A percentile compares a stretch with the other conserved stretches of the same genome.
These are phyloP conservation scores for Aegilops bicornis DNA, from an alignment of 176 grass and related monocot genomes.

Conservation along the genomic window DNA sequence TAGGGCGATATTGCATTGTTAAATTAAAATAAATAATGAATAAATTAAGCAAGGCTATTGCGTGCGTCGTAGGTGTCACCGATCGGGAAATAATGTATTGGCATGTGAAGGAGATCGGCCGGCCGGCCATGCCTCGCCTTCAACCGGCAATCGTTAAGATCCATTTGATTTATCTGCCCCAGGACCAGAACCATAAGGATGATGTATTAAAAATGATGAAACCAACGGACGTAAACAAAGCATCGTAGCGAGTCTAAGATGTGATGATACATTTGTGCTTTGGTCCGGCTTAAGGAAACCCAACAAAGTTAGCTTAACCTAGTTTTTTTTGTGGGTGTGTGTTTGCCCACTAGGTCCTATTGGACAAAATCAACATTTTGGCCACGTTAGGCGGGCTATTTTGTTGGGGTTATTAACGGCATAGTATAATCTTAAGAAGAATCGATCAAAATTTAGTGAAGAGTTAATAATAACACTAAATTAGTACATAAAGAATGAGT, in stretches of 20 bases:
- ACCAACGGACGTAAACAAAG: not conserved
- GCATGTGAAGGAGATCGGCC: not conserved
- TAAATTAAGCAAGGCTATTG: not conserved
- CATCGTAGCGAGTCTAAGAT: not conserved
- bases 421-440: not conserved
- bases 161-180: not conserved
- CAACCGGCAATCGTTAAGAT: conserved; percentile 1
- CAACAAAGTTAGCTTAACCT: not conserved
- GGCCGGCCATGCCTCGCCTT: not conserved
- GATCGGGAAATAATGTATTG: not conserved
- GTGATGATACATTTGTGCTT: not conserved
- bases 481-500: not conserved
- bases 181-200: not conserved
- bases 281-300: not conserved
- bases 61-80: not conserved
- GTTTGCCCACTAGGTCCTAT: not conserved
- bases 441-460: not conserved
- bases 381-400: not conserved
- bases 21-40: no score
- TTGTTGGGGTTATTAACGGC: not conserved
- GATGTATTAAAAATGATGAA: not conserved
- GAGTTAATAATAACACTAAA: not conserved
- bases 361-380: not conserved
- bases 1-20: not conserved
- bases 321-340: not conserved